A percentile compares a stretch with the other conserved stretches of the same genome.
phyloP scores from a whole-genome alignment of 495 filamentous ascomycete genomes.

The Xylaria curta region DNA sequence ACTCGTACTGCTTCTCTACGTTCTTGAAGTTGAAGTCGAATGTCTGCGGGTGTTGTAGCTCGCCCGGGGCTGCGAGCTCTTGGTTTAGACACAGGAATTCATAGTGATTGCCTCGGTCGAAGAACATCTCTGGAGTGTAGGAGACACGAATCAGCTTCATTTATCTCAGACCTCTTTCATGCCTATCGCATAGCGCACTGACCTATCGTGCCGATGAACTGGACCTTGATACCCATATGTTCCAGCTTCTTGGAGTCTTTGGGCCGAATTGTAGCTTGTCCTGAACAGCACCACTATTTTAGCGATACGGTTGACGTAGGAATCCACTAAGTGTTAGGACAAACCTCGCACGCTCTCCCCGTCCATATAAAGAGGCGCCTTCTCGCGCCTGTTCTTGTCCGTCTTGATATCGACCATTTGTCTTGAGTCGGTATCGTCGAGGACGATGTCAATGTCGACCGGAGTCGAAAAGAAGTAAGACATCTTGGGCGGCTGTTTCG shows the following conservation, averaged over 20 bases:
- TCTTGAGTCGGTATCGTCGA: slow-evolving; percentile 92
- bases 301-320: neutral
- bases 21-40: slow-evolving; percentile 99
- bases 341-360: slow-evolving; percentile 87
- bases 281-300: slow-evolving; percentile 37
- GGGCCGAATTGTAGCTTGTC: slow-evolving; percentile 88
- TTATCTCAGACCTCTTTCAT: neutral
- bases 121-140: slow-evolving; percentile 82
- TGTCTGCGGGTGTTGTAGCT: slow-evolving; percentile 97
- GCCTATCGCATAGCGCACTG: slow-evolving; percentile 28
- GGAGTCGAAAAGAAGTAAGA: slow-evolving; percentile 98
- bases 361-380: slow-evolving; percentile 96
- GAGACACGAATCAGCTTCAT: slow-evolving; percentile 16
- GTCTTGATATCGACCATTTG: slow-evolving; percentile 96
- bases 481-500: slow-evolving; percentile 64
- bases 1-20: slow-evolving; percentile 99
- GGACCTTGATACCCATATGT: slow-evolving; percentile 99
- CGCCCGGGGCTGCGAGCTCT: slow-evolving; percentile 93
- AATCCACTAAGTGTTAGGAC: slow-evolving; percentile 15
- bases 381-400: slow-evolving; percentile 95
- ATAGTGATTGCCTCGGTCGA: slow-evolving; percentile 98
- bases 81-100: slow-evolving; percentile 97
- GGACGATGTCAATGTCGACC: slow-evolving; percentile 97
- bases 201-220: slow-evolving; percentile 99
- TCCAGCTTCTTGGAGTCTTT: slow-evolving; percentile 99